Base-by-base conservation (phyloP, 305 asterid genomes). In the Fraxinus velutina region DNA sequence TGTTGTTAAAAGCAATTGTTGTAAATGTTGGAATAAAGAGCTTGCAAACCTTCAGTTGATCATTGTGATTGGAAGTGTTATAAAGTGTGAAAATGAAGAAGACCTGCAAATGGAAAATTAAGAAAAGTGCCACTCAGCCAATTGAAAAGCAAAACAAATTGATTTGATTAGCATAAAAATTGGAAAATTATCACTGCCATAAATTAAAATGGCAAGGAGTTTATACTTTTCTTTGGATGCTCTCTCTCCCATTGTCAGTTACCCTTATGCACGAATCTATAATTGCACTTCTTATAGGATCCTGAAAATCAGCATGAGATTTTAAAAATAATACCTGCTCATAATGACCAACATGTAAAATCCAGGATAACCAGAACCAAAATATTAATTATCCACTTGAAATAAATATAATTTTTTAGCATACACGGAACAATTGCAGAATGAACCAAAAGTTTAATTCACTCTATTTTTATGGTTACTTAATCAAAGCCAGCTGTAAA, bases 191-290 rank as follows among this genome's bases (percentile, higher is more conserved):
- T 76, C 77, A 73, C 42, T 73, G 17, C 71, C 36, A 27, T 42
- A 73, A 52, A 80, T 78, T 15, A 83, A 80, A 81, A 83, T 6
- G 66, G 50, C 73, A 50, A 71, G 73, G 73, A 70, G 83, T 72
- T 74, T 84, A 74, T 86, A 92, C 99, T 91, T 93, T 95, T 88
- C 97, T 90, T 80, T 88, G 93, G 82, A 92, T 93, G 91, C 92
- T 95, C 87, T 95, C 98, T 87, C 99, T 90, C 84, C 99, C 99
- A 85, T 95, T 94, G 89, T 94, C 99, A 2, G 97, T 90, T 80
- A 92, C 99, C 84, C 99, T 93, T 80, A 95, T 94, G 94, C 94
- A 94, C 83, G 98, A 92, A 89, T 95, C 99, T 34, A 95, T 88
- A 80, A 92, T 89, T 78, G 99, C 97, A 87, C 99, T 95, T 87